phyloP scores from a whole-genome alignment of 75 land plant genomes.

The Selaginella tamariscina region DNA sequence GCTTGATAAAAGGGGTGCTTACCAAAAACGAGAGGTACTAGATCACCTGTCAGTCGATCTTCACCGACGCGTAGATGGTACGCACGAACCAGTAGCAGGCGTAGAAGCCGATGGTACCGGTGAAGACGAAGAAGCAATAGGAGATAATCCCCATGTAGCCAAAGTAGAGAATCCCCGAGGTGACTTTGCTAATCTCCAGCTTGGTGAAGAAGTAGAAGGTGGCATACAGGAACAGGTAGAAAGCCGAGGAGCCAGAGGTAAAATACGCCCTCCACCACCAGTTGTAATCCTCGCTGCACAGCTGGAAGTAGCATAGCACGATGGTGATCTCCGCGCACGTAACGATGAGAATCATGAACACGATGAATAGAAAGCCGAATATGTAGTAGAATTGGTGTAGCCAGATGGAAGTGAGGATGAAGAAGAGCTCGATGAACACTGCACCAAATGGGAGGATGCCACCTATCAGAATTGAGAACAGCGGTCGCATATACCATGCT shows the following conservation, averaged over 20 bases:
- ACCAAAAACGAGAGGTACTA: background rate
- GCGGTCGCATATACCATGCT: conserved; percentile 49
- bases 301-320: conserved; percentile 51
- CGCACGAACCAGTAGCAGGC: conserved; percentile 91
- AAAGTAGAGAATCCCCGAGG: conserved; percentile 47
- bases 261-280: conserved; percentile 61
- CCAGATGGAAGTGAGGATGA: conserved; percentile 56
- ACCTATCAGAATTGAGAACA: conserved; percentile 39
- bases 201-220: conserved; percentile 50
- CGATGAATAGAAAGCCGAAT: conserved; percentile 51
- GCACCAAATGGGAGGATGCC: conserved; percentile 48
- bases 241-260: conserved; percentile 44
- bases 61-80: conserved; percentile 84
- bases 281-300: conserved; percentile 50
- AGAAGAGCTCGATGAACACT: conserved; percentile 47
- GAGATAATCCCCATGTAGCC: conserved; percentile 47
- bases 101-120: conserved; percentile 62
- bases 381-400: conserved; percentile 55
- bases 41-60: conserved; percentile 46
- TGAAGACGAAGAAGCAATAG: conserved; percentile 44
- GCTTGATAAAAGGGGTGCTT: too few species aligned
- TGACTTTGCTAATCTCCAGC: conserved; percentile 46
- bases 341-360: conserved; percentile 42
- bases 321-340: conserved; percentile 54
- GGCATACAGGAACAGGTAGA: conserved; percentile 41